phyloP scores from a whole-genome alignment of 257 asterid species.

The Sherardia arvensis region DNA sequence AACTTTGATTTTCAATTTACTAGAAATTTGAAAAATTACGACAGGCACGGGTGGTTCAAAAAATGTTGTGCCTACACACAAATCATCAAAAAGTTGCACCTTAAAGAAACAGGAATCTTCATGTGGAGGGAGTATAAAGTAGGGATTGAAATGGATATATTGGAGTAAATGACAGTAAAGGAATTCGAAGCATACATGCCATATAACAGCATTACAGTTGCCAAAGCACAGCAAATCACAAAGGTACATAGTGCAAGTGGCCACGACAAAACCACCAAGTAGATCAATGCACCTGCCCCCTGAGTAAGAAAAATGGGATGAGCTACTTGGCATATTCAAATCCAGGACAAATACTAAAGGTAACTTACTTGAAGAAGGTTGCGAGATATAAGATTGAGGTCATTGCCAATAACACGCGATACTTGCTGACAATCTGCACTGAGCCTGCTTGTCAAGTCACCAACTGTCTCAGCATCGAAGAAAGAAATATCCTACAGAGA shows the following conservation, averaged over 20 bases:
- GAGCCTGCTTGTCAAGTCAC: constrained; percentile 97
- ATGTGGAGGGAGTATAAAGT: neutral
- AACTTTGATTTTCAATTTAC: no score
- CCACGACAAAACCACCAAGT: constrained; percentile 75
- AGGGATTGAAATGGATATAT: neutral
- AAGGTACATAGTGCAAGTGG: constrained; percentile 86
- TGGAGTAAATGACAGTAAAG: constrained; percentile 10
- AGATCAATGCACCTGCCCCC: constrained; percentile 85
- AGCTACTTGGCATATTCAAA: constrained; percentile 20
- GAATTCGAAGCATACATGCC: constrained; percentile 57
- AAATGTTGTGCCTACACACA: neutral
- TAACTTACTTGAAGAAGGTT: constrained; percentile 80
- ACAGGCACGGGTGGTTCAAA: neutral
- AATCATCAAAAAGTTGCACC: neutral
- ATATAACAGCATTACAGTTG: constrained; percentile 68
- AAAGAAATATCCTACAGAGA: constrained; percentile 80
- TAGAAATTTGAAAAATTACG: neutral
- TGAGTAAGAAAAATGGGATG: constrained; percentile 24
- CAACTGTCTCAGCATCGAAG: constrained; percentile 91
- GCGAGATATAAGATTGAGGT: constrained; percentile 76
- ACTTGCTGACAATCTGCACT: constrained; percentile 99
- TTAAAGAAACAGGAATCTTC: neutral
- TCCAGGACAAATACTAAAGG: constrained; percentile 8
- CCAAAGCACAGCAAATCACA: constrained; percentile 62
- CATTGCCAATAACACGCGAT: constrained; percentile 96